A percentile compares a stretch with the other conserved stretches of the same genome.
Conservation (phyloP, 495 filamentous ascomycete species). For the Aspergillus leporis region DNA sequence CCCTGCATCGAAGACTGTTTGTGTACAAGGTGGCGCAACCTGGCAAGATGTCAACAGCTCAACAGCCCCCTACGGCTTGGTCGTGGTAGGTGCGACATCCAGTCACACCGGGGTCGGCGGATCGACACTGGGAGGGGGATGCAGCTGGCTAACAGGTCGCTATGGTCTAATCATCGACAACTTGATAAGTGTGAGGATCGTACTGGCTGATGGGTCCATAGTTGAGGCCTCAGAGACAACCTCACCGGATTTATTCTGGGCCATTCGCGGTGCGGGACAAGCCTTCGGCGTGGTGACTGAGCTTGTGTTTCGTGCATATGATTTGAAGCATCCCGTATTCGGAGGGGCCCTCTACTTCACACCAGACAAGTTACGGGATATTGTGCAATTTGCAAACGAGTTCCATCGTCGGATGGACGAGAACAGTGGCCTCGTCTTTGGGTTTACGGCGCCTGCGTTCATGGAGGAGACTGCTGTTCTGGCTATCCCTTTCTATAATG, state of each 20-base stretch:
- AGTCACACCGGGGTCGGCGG: conserved; percentile 53
- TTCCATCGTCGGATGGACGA: conserved; percentile 28
- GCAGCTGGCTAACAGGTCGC: conserved; percentile 44
- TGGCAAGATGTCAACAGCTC: conserved; percentile 54
- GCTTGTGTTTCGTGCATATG: conserved; percentile 38
- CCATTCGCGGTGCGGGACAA: conserved; percentile 40
- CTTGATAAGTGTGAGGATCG: conserved; percentile 43
- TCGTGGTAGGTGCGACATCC: conserved; percentile 52
- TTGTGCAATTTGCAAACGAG: conserved; percentile 43
- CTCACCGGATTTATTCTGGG: conserved; percentile 45
- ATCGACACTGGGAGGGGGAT: conserved; percentile 53
- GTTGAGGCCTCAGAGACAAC: conserved; percentile 26
- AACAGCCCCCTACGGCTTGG: conserved; percentile 41
- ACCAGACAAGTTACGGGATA: conserved; percentile 28
- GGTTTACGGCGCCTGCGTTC: conserved; percentile 30
- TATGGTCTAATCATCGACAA: conserved; percentile 51
- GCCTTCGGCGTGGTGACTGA: conserved; percentile 42
- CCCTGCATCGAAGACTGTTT: conserved; percentile 35
- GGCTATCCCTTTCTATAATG: conserved; percentile 44
- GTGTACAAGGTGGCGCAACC: conserved; percentile 46
- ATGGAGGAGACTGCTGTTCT: conserved; percentile 27
- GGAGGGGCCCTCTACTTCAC: conserved; percentile 43
- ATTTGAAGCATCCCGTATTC: conserved; percentile 38
- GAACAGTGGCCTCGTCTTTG: conserved; percentile 22
- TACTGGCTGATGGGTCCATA: conserved; percentile 47